Percentiles rank a stretch among this genome's conserved stretches.
phyloP scores from a whole-genome alignment of 345 rosid species.

The Abelmoschus esculentus region DNA sequence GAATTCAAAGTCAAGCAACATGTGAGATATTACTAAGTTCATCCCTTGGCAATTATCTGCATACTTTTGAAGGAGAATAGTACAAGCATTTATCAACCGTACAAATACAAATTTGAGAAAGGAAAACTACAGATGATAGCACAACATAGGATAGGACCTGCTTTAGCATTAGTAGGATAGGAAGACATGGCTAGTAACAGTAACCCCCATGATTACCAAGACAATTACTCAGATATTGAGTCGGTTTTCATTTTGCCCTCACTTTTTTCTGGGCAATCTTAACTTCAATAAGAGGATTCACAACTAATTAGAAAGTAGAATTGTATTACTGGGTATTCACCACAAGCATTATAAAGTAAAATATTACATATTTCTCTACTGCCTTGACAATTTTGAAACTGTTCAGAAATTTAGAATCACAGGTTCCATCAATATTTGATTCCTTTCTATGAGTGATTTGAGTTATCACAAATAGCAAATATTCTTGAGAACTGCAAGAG shows the following conservation, averaged over 20 bases:
- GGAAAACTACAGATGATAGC: background rate
- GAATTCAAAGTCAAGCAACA: background rate
- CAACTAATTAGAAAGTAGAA: background rate
- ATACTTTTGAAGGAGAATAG: background rate
- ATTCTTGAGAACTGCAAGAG: background rate
- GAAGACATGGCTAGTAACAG: background rate
- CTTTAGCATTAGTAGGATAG: background rate
- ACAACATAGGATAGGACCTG: background rate
- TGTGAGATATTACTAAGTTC: background rate
- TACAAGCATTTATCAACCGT: background rate
- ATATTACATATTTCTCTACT: background rate
- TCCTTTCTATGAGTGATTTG: background rate
- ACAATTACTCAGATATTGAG: background rate
- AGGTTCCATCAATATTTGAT: background rate
- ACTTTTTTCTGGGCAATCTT: background rate
- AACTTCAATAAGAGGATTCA: background rate
- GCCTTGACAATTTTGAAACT: background rate
- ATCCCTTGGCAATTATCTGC: background rate
- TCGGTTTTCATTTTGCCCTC: background rate
- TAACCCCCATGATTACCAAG: background rate
- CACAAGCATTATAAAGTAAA: background rate
- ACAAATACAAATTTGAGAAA: background rate
- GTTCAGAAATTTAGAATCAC: background rate
- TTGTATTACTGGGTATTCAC: background rate
- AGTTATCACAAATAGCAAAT: no score